A percentile compares a stretch with the other conserved stretches of the same genome.
These are phyloP conservation scores for Corylus avellana DNA, from an alignment of 306 rosid species.

Conservation along the genomic window DNA sequence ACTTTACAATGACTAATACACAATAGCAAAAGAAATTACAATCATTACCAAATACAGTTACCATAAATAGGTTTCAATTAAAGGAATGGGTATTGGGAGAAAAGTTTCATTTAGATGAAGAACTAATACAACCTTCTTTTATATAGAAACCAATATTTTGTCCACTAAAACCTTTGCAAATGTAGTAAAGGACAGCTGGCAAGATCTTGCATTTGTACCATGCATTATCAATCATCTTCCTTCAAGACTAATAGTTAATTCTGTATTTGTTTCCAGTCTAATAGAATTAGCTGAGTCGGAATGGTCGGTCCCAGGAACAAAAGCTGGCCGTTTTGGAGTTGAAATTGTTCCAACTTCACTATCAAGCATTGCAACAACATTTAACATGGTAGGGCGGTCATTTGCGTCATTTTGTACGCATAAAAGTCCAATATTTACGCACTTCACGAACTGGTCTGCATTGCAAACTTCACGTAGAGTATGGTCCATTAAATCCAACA, in stretches of 20 bases:
- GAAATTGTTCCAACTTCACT: slow-evolving; percentile 34
- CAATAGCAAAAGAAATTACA: no score
- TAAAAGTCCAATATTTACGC: slow-evolving; percentile 39
- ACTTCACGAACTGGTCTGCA: slow-evolving; percentile 31
- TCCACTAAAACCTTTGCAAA: no score
- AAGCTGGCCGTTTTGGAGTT: slow-evolving; percentile 44
- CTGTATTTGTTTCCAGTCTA: slow-evolving; percentile 19
- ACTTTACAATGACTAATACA: no score
- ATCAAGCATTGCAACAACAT: slow-evolving; percentile 42
- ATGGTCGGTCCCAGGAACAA: slow-evolving; percentile 21
- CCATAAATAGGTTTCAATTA: no score
- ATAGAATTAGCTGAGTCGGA: slow-evolving; percentile 34
- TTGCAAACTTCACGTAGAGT: slow-evolving; percentile 32
- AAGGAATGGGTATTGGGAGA: no score
- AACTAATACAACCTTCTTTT: no score
- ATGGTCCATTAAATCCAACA: slow-evolving; percentile 43
- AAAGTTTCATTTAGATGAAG: no score
- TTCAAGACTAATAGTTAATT: slow-evolving; percentile 10
- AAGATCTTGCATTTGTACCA: no score
- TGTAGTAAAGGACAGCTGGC: no score
- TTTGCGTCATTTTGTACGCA: slow-evolving; percentile 54
- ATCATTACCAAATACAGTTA: no score
- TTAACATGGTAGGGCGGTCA: slow-evolving; percentile 53
- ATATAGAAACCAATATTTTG: no score
- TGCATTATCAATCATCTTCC: slow-evolving; percentile 34